Evolutionary conservation across 164 flowering plant genomes (phyloP).

Genomic region (Taxillus chinensis): DNA sequence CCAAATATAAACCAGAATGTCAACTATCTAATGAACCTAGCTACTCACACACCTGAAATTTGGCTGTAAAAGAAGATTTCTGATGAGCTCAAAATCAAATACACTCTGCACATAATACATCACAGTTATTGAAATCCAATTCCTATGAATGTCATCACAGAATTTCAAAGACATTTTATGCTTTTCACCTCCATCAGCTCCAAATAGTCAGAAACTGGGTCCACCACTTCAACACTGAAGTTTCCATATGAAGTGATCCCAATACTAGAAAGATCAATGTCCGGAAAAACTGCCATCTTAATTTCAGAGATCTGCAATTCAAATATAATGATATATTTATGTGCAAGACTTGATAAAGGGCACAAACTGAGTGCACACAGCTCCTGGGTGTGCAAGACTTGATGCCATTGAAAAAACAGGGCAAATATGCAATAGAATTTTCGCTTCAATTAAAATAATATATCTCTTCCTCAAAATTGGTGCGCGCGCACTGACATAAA

Average conservation of each 20-base stretch:
- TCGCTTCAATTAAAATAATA: no score
- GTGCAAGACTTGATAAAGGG: no score
- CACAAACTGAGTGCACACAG: not conserved
- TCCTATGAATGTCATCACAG: conserved; percentile 3
- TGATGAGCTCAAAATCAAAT: conserved; percentile 84
- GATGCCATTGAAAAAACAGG: no score
- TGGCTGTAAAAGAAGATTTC: conserved; percentile 53
- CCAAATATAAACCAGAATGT: no score
- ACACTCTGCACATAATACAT: conserved; percentile 54
- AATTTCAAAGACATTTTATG: not conserved
- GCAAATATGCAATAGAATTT: no score
- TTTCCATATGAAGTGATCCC: conserved; percentile 68
- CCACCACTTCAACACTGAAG: conserved; percentile 82
- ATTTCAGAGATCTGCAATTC: conserved; percentile 79
- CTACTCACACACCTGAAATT: conserved; percentile 62
- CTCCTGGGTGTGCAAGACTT: conserved; percentile 10
- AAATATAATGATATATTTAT: not conserved
- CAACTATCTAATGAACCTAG: no score
- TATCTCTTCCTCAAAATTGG: no score
- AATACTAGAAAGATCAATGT: conserved; percentile 65
- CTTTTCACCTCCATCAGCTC: conserved; percentile 78
- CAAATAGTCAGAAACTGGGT: conserved; percentile 91
- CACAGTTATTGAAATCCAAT: conserved; percentile 1
- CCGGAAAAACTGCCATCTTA: conserved; percentile 80
- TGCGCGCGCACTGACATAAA: no score